phyloP scores from a whole-genome alignment of 2,329 filamentous ascomycete species.

The Apiospora aurea region DNA sequence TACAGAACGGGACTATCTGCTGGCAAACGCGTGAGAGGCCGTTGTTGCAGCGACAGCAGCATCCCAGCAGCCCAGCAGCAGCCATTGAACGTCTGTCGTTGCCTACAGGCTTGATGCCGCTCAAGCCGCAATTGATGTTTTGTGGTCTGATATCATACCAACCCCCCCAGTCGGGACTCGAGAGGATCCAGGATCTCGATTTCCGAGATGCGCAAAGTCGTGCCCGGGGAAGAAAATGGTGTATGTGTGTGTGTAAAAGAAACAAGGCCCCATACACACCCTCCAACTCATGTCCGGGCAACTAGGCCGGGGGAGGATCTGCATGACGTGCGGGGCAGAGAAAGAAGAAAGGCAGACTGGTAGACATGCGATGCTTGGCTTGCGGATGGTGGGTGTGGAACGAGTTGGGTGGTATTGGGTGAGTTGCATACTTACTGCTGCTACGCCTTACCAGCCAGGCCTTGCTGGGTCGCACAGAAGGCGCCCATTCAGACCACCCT shows the following conservation, averaged over 20 bases:
- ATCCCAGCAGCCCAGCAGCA: background rate
- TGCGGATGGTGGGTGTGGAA: background rate
- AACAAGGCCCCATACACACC: slow-evolving; percentile 19
- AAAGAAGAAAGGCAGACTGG: background rate
- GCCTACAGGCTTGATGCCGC: background rate
- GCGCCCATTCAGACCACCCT: background rate
- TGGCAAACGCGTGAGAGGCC: background rate
- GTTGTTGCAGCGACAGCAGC: background rate
- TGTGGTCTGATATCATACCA: background rate
- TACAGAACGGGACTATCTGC: background rate
- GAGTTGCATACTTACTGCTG: background rate
- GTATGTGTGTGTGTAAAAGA: background rate
- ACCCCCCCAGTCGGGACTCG: background rate
- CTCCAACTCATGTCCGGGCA: slow-evolving; percentile 34
- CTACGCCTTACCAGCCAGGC: background rate
- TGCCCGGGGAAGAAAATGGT: background rate
- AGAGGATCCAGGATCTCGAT: background rate
- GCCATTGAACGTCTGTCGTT: background rate
- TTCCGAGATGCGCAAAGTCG: background rate
- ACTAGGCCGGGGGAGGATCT: slow-evolving; percentile 31
- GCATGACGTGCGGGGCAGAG: slow-evolving; percentile 26
- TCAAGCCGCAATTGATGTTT: background rate
- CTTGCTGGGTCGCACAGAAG: background rate
- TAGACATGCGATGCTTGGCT: no score
- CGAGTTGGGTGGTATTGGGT: no score